Conservation (phyloP, 306 rosid genomes). For the Gillenia trifoliata region DNA sequence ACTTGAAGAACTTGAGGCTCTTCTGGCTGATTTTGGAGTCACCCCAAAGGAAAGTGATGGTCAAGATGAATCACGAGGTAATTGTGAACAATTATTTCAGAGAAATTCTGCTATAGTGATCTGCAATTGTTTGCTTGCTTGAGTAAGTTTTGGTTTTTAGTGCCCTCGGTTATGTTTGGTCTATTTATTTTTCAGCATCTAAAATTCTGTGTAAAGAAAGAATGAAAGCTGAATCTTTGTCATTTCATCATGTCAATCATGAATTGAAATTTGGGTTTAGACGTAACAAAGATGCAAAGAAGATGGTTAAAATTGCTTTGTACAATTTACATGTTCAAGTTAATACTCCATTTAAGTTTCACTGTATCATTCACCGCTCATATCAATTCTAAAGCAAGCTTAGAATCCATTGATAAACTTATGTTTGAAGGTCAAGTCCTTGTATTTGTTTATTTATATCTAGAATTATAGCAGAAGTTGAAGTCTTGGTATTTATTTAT, state of each 20-base stretch:
- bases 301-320: not conserved
- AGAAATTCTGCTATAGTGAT: not conserved
- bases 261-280: not conserved
- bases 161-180: not conserved
- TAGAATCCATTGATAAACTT: not conserved
- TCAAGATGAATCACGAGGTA: constrained; percentile 75
- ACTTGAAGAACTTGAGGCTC: constrained; percentile 95
- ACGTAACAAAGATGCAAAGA: not conserved
- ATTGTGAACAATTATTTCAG: constrained; percentile 12
- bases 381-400: not conserved
- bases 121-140: not conserved
- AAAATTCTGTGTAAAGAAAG: not conserved
- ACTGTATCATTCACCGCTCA: not conserved
- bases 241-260: not conserved
- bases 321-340: not conserved
- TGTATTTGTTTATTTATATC: not conserved
- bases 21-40: constrained; percentile 87
- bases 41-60: constrained; percentile 47
- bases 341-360: not conserved
- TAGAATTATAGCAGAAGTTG: not conserved
- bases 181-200: not conserved
- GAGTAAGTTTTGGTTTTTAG: not conserved
- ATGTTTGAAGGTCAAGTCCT: not conserved
- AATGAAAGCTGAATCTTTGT: not conserved
- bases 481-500: not conserved